A percentile compares a stretch with the other conserved stretches of the same genome.
These are phyloP conservation scores for Sechiopsis laciniata DNA, from an alignment of 306 rosid species.

Conservation along the genomic window DNA sequence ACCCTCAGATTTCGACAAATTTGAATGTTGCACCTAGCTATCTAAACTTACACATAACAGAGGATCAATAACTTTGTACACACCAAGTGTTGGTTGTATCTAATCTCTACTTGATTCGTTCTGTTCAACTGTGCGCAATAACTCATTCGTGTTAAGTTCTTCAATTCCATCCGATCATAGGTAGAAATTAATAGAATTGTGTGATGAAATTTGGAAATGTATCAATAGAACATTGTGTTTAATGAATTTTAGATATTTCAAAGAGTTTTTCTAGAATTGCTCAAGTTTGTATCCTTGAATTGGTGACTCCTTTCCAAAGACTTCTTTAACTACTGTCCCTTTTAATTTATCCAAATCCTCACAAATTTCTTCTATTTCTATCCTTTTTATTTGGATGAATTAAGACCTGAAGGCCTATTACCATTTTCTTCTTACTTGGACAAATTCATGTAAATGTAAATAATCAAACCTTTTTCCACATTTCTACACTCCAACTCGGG, in stretches of 20 bases:
- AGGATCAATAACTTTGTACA: neutral
- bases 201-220: neutral
- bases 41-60: neutral
- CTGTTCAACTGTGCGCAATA: slow-evolving; percentile 6
- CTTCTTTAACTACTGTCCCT: neutral
- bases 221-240: neutral
- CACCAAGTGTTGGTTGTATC: slow-evolving; percentile 2
- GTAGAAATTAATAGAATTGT: neutral
- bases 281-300: neutral
- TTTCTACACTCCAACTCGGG: neutral
- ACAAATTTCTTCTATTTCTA: neutral
- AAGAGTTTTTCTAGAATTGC: neutral
- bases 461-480: neutral
- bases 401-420: neutral
- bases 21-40: slow-evolving; percentile 1
- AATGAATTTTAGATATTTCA: neutral
- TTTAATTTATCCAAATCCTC: neutral
- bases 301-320: neutral
- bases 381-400: neutral
- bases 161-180: neutral
- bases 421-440: slow-evolving; percentile 7
- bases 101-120: neutral
- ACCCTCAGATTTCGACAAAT: neutral
- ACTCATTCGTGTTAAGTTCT: neutral
- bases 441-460: neutral